Evolutionary conservation across 805 yeast species (phyloP), one percentile per base, ranked within the genome.

Genomic region (Metschnikowia koreensis): DNA sequence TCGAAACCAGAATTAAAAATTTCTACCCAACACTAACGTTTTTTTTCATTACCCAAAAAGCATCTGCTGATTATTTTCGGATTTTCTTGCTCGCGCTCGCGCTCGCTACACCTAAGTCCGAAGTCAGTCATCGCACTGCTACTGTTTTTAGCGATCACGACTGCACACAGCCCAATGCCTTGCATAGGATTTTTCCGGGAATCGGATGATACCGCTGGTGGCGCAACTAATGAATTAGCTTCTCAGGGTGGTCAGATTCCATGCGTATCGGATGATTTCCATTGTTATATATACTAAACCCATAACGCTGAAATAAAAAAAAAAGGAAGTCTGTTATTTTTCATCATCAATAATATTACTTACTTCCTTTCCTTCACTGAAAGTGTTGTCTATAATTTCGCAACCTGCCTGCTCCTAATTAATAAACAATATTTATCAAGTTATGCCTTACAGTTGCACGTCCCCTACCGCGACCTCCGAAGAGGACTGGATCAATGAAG

Each of bases 401-500:
- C 17, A 37, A 8, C 17, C 39, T 12, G 39, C 17, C 39, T 12
- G 39, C 39, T 22, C 22, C 22, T 37, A 16, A 13, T 8, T 37
- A 37, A 37, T 37, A 37, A 16, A 22, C n/a, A 27, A 15, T 13
- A 40, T 22, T 40, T 29, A 10, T 10, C 45, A n/a, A 22, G 26
- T 9, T 8, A 53, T 53, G 56, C 33, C 56, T 8, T 46, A 40
- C 49, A 42, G 48, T 16, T 50, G 51, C 47, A 44, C 51, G 8
- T 50, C 55, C 44, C 54, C 57, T 16, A 42, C 53, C 22, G 44
- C 46, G 16, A 46, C 47, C 22, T 44, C 54, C 8, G 59, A 61
- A 38, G 60, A 56, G 34, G 52, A 54, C 27, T 64, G 67, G 67
- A 53, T 63, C 34, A 54, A 57, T 41, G 65, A 63, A 41, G 41